phyloP scores from a whole-genome alignment of 176 grass and related monocot genomes.

The Musa itinerans region DNA sequence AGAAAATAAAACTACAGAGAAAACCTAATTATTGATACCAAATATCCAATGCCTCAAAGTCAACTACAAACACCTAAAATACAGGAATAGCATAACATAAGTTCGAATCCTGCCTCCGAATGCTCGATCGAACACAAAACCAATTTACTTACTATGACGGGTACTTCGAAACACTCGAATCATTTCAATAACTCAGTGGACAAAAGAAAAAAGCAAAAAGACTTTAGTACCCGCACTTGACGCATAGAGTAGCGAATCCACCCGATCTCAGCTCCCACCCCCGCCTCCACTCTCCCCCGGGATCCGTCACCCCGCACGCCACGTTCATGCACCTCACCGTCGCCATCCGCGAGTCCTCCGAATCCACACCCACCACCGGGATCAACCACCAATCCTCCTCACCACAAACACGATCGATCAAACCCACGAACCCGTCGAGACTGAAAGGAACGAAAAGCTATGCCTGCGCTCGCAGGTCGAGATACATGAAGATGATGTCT shows the following conservation, averaged over 20 bases:
- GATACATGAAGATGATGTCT: not conserved
- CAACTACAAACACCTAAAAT: too few species aligned
- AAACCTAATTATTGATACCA: not conserved
- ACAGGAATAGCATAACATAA: too few species aligned
- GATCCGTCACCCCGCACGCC: slow-evolving; percentile 36
- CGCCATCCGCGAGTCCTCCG: not conserved
- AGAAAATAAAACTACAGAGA: not conserved
- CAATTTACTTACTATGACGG: not conserved
- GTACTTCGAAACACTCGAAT: not conserved
- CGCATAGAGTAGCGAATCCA: slow-evolving; percentile 64
- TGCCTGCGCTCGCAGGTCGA: not conserved
- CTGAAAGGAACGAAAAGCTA: not conserved
- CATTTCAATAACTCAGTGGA: too few species aligned
- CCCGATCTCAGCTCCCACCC: slow-evolving; percentile 91
- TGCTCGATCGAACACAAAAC: not conserved
- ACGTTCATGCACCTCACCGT: slow-evolving; percentile 73
- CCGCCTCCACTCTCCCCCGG: slow-evolving; percentile 63
- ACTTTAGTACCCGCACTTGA: slow-evolving; percentile 83
- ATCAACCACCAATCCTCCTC: not conserved
- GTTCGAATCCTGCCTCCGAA: not conserved
- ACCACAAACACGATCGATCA: not conserved
- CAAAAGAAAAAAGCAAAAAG: not conserved
- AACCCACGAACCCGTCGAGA: not conserved
- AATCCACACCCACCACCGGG: not conserved
- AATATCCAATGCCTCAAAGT: not conserved